A percentile compares a stretch with the other conserved stretches of the same genome.
Conservation (phyloP, 257 asterid species). For the Osmanthus fragrans region DNA sequence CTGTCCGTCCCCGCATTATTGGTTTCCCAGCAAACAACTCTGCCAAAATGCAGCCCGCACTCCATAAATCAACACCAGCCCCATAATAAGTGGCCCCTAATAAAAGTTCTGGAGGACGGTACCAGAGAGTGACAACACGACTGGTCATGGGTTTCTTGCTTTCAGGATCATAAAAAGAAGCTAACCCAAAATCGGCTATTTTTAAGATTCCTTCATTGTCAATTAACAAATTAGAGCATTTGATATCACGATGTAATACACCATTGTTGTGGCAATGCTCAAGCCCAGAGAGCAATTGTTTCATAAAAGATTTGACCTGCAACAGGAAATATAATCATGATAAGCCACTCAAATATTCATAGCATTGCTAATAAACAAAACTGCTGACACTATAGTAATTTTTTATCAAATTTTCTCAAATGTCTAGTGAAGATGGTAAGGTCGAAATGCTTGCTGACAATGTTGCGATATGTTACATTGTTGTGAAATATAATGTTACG, state of each 20-base stretch:
- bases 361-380: background rate
- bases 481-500: background rate
- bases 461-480: background rate
- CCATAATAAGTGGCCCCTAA: conserved; percentile 82
- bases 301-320: conserved; percentile 89
- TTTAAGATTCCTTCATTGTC: conserved; percentile 73
- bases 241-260: conserved; percentile 88
- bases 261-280: conserved; percentile 95
- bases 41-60: conserved; percentile 93
- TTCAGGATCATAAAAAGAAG: conserved; percentile 68
- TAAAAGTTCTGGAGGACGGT: conserved; percentile 93
- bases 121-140: conserved; percentile 95
- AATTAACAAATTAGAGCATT: conserved; percentile 82
- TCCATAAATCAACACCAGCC: conserved; percentile 90
- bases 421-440: background rate
- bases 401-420: too few relatives aligned
- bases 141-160: conserved; percentile 77
- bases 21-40: conserved; percentile 88
- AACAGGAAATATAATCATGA: conserved; percentile 16
- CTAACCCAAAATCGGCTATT: conserved; percentile 93
- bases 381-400: too few relatives aligned
- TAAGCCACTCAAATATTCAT: conserved; percentile 10
- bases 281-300: conserved; percentile 80
- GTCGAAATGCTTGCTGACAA: background rate
- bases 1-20: conserved; percentile 89